Evolutionary conservation across 805 yeast species (phyloP).

Genomic region (Yamadazyma akitaensis): DNA sequence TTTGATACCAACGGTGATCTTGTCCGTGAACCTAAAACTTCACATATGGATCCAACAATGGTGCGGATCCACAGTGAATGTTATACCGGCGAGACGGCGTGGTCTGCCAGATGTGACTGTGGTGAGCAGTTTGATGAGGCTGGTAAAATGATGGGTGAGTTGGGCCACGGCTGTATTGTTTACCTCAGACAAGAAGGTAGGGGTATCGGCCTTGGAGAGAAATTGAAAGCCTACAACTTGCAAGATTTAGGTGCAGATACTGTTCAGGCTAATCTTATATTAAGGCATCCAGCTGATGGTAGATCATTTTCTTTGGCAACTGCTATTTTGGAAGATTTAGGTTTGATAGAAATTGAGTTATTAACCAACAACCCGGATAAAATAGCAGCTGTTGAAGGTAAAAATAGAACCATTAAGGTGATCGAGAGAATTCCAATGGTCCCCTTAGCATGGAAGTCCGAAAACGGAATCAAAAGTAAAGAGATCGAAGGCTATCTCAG

Average conservation of each 20-base stretch:
- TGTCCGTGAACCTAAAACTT: slow-evolving; percentile 25
- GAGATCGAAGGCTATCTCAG: slow-evolving; percentile 92
- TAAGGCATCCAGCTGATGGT: slow-evolving; percentile 98
- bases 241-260: slow-evolving; percentile 99
- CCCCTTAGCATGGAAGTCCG: slow-evolving; percentile 80
- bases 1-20: slow-evolving; percentile 34
- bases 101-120: slow-evolving; percentile 99
- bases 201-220: slow-evolving; percentile 98
- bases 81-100: slow-evolving; percentile 98
- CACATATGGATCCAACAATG: slow-evolving; percentile 47
- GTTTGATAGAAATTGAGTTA: slow-evolving; percentile 65
- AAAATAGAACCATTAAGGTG: slow-evolving; percentile 68
- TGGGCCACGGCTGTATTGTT: slow-evolving; percentile 91
- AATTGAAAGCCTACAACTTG: slow-evolving; percentile 90
- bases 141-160: slow-evolving; percentile 83
- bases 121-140: slow-evolving; percentile 99
- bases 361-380: slow-evolving; percentile 96
- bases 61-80: slow-evolving; percentile 96
- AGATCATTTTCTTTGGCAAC: slow-evolving; percentile 92
- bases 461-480: slow-evolving; percentile 65
- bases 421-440: slow-evolving; percentile 94
- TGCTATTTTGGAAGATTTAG: slow-evolving; percentile 83
- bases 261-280: slow-evolving; percentile 87
- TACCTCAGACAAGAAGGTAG: slow-evolving; percentile 97
- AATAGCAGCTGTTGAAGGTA: slow-evolving; percentile 91